Evolutionary conservation across 208 protist species (phyloP), one percentile per base, ranked within the genome.

Genomic region (Leishmania lainsoni): DNA sequence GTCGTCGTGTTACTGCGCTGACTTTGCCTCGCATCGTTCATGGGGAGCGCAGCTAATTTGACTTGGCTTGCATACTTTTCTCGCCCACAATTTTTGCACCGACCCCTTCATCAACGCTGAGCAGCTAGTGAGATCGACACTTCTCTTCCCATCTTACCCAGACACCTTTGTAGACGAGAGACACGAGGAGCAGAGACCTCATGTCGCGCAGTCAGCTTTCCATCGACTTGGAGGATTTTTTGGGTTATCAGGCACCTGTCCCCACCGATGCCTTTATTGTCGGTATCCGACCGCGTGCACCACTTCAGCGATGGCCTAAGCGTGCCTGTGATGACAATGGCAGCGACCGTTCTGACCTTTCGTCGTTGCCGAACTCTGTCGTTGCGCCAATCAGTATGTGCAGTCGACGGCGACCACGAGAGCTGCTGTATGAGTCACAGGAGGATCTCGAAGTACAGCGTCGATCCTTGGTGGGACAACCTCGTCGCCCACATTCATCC

Each of bases 151-250:
- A n/a, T n/a, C n/a, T n/a, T 35, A 35, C 59, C 0, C n/a, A 35
- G n/a, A 65, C n/a, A 8, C 3, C n/a, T 10, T 65, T 2, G 17
- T 5, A 48, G 65, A 70, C 22, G 48, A 51, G 22, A 70, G 49
- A 35, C 39, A 6, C 1, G 12, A 32, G 20, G 45, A 16, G 45
- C 26, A 74, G 45, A 48, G 45, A n/a, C 39, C 26, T 35, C 29
- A 86, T 75, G 78, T 86, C 75, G 0, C 56, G 79, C 20, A 83
- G 73, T 65, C 79, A 77, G 56, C 61, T 83, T 3, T 74, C 79
- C 3, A 83, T 83, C 26, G 73, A 83, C 63, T 52, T 78, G 58
- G 73, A 78, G 58, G 79, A 83, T 26, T 83, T 77, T 56, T 56
- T 71, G 32, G 79, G 73, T 32, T 52, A 78, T 48, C 49, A 74